A percentile compares a stretch with the other conserved stretches of the same genome.
phyloP scores from a whole-genome alignment of 2,329 filamentous ascomycete species.

The Aspergillus pseudoglaucus region DNA sequence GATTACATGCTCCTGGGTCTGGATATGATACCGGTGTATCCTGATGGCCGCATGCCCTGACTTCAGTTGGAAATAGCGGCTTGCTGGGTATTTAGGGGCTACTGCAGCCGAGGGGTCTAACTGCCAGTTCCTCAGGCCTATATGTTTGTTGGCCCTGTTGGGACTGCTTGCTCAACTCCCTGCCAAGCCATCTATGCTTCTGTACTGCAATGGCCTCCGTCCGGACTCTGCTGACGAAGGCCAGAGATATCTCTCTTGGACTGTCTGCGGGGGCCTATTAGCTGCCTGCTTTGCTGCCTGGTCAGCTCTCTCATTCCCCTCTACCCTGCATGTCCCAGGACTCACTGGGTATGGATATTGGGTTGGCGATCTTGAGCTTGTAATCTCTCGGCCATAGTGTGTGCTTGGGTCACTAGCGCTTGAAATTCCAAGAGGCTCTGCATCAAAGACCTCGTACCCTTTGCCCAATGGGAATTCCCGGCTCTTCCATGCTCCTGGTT shows the following conservation, averaged over 20 bases:
- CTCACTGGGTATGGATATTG: slow-evolving; percentile 3
- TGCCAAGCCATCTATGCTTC: neutral
- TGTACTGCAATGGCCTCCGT: neutral
- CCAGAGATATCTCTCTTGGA: neutral
- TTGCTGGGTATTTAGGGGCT: neutral
- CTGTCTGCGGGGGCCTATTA: neutral
- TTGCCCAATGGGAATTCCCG: neutral
- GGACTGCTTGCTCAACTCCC: neutral
- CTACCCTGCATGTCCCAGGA: slow-evolving; percentile 2
- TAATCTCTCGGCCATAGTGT: neutral
- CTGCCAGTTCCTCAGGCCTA: neutral
- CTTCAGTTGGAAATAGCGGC: neutral
- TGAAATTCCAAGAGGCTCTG: neutral
- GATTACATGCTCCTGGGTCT: neutral
- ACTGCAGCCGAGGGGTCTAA: neutral
- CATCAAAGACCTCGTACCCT: slow-evolving; percentile 1
- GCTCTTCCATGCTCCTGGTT: neutral
- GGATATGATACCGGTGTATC: neutral
- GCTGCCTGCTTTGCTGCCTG: no score
- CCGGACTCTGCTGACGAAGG: neutral
- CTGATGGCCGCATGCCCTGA: neutral
- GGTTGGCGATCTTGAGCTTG: neutral
- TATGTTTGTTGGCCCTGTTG: neutral
- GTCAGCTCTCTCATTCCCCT: slow-evolving; percentile 5
- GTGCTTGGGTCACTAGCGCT: neutral